Evolutionary conservation across 2,329 filamentous ascomycete species (phyloP).

Genomic region (Pyrenophora graminea): DNA sequence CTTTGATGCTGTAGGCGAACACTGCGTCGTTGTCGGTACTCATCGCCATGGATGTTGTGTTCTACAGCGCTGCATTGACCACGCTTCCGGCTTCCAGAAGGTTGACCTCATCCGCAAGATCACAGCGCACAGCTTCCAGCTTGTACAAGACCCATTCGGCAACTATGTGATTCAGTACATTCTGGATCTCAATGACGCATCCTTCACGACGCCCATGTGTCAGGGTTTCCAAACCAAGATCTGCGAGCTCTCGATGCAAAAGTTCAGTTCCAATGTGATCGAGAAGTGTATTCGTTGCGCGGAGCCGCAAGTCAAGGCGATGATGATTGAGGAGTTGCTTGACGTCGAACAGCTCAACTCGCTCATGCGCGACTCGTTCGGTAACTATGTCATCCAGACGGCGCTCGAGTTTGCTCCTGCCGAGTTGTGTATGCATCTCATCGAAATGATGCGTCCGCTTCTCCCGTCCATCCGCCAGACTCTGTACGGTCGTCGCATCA

Average conservation of each 20-base stretch:
- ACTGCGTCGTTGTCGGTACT: conserved; percentile 90
- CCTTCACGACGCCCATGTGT: conserved; percentile 88
- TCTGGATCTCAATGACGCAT: conserved; percentile 83
- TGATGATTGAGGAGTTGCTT: conserved; percentile 83
- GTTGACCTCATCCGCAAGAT: conserved; percentile 83
- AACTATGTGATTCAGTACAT: conserved; percentile 99
- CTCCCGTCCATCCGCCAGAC: conserved; percentile 84
- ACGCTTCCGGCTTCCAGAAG: conserved; percentile 89
- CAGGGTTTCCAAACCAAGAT: conserved; percentile 76
- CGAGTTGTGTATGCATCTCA: conserved; percentile 59
- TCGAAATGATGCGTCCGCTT: conserved; percentile 84
- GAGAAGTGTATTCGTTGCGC: conserved; percentile 90
- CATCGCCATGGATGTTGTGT: conserved; percentile 98
- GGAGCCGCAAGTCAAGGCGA: conserved; percentile 71
- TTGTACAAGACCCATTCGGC: conserved; percentile 96
- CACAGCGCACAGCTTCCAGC: conserved; percentile 80
- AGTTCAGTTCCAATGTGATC: conserved; percentile 99
- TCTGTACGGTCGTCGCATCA: conserved; percentile 91
- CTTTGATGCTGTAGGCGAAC: conserved; percentile 85
- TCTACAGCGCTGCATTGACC: conserved; percentile 96
- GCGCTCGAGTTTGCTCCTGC: conserved; percentile 56
- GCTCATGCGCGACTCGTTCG: conserved; percentile 87
- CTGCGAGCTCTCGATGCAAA: conserved; percentile 81
- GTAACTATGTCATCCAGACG: conserved; percentile 98
- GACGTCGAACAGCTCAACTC: conserved; percentile 77